These are phyloP conservation scores for Kwoniella dendrophila DNA, from an alignment of 768 basidiomycete genomes.

Conservation along the genomic window DNA sequence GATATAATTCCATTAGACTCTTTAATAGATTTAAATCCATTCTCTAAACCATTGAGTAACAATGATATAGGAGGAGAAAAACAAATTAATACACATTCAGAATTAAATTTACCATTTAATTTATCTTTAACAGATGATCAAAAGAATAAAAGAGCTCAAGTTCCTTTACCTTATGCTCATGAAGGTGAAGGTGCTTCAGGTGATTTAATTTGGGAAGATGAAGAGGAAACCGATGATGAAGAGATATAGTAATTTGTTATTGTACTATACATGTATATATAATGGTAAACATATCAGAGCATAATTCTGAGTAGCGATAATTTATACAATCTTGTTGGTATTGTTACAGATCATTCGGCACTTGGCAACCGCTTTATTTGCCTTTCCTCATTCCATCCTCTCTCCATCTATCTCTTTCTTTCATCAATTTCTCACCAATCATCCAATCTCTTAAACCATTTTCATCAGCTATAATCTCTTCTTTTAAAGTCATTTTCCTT, in stretches of 20 bases:
- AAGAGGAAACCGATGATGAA: conserved; percentile 44
- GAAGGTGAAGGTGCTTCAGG: conserved; percentile 62
- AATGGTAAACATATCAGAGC: no score
- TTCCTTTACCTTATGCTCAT: conserved; percentile 87
- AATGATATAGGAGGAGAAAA: background rate
- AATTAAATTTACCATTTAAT: conserved; percentile 80
- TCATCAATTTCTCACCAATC: background rate
- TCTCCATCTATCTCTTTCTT: background rate
- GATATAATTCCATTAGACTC: conserved; percentile 10
- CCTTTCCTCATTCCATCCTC: no score
- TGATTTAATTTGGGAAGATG: conserved; percentile 42
- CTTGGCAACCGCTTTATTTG: no score
- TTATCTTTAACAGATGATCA: conserved; percentile 80
- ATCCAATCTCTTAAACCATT: conserved; percentile 4
- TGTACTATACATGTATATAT: no score
- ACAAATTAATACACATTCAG: conserved; percentile 60
- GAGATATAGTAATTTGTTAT: conserved; percentile 40
- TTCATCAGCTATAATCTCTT: conserved; percentile 7
- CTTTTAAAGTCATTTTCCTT: conserved; percentile 7
- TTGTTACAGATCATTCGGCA: no score
- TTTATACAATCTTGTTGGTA: no score
- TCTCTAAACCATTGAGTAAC: conserved; percentile 27
- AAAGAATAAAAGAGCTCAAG: conserved; percentile 73
- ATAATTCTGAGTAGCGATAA: no score
- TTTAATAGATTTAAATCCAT: conserved; percentile 27